Evolutionary conservation across 2,329 filamentous ascomycete species (phyloP).

Genomic region (Cercospora sojina): DNA sequence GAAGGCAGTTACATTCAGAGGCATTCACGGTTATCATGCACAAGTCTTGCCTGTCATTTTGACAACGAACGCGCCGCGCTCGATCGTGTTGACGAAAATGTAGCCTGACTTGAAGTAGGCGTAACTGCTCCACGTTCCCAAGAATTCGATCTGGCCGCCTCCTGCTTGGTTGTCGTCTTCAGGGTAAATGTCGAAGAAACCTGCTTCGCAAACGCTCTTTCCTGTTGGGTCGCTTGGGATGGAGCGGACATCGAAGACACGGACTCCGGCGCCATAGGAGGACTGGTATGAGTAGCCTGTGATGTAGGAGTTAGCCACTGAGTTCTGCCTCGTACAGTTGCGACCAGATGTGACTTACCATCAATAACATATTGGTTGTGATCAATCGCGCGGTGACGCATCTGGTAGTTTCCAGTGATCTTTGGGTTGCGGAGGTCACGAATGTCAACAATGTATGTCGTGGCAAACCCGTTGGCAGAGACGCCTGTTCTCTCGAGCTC

Average conservation of each 20-base stretch:
- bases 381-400: conserved; percentile 37
- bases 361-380: conserved; percentile 46
- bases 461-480: conserved; percentile 37
- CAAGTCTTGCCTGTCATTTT: conserved; percentile 36
- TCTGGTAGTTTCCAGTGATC: conserved; percentile 42
- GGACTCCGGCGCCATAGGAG: conserved; percentile 41
- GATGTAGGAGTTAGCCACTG: neutral
- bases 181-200: conserved; percentile 53
- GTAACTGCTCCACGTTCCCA: conserved; percentile 51
- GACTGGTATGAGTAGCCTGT: conserved; percentile 36
- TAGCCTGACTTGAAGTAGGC: conserved; percentile 52
- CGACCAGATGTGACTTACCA: conserved; percentile 20
- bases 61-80: conserved; percentile 51
- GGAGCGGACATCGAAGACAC: conserved; percentile 38
- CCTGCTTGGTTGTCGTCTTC: conserved; percentile 45
- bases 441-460: conserved; percentile 51
- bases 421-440: conserved; percentile 45
- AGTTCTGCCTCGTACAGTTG: neutral
- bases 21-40: neutral
- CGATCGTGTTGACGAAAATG: conserved; percentile 54
- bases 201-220: conserved; percentile 46
- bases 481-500: conserved; percentile 36
- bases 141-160: conserved; percentile 39
- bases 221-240: conserved; percentile 48
- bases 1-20: neutral